Base-by-base conservation (phyloP, 352 stramenopile genomes). In the Globisporangium megalacanthum region DNA sequence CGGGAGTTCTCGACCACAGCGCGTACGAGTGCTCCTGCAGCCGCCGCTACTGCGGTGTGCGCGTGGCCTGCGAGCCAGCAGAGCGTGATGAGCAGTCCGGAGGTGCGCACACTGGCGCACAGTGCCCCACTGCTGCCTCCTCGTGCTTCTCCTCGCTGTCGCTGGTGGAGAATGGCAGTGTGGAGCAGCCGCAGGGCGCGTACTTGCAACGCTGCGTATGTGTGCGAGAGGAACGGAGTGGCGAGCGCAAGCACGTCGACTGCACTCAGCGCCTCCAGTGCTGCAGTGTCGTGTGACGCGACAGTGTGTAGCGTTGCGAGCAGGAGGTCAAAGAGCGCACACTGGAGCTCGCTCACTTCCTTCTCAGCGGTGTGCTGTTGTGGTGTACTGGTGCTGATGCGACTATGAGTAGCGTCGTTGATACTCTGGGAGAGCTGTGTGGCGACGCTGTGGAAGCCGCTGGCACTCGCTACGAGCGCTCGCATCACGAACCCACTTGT, bases 21-120 rank as follows among this genome's bases (percentile, higher is more conserved):
- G 2, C 45, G n/a, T 20, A 52, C 4, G n/a, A 63, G 4, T n/a
- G 33, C 50, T 15, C 10, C 39, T n/a, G 57, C 57, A 20, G 50
- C 57, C 5, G 17, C 7, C 2, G 50, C 57, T 25, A 58, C 50
- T 19, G 14, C 10, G 22, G 4, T 11, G 4, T 22, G 49, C 1
- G 50, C 46, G 55, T 63, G 57, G 0, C 50, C 57, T 50, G 58
- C 42, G 33, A 63, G 33, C 57, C 57, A 63, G 22, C 41, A 57
- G 22, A 63, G n/a, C 17, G 57, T 35, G 14, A 63, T 63, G 15
- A 58, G 39, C 29, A 54, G 41, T 9, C 57, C 57, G 0, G 57
- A 63, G 2, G 54, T 22, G 15, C 50, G 50, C 4, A 58, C 52
- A 9, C 20, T 49, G 20, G 22, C 31, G 31, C 50, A 63, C 17